A percentile compares a stretch with the other conserved stretches of the same genome.
phyloP scores from a whole-genome alignment of 768 basidiomycete species.

The Sarcodon aspratus region DNA sequence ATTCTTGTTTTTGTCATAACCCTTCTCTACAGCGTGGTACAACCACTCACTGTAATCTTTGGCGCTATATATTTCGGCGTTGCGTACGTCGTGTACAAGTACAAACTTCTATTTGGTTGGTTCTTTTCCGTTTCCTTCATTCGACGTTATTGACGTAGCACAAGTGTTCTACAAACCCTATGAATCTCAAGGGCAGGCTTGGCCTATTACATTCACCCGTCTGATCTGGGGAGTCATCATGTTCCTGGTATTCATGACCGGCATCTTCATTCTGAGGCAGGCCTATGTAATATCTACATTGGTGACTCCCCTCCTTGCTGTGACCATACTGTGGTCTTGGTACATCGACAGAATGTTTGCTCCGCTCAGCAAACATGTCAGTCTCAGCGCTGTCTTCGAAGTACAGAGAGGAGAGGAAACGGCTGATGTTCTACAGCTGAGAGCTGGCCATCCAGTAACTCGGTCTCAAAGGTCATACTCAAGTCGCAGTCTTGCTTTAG shows the following conservation, averaged over 20 bases:
- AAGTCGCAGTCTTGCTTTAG: neutral
- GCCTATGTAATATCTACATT: constrained; percentile 47
- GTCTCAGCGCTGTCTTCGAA: constrained; percentile 77
- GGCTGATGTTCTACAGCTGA: constrained; percentile 61
- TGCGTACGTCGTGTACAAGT: constrained; percentile 95
- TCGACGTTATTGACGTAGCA: neutral
- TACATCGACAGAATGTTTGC: constrained; percentile 55
- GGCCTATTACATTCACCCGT: constrained; percentile 91
- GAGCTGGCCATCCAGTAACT: constrained; percentile 78
- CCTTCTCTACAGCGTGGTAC: constrained; percentile 89
- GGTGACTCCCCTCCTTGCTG: constrained; percentile 65
- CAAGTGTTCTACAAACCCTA: constrained; percentile 98
- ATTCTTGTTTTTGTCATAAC: constrained; percentile 95
- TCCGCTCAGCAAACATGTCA: constrained; percentile 73
- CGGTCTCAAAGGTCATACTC: constrained; percentile 71
- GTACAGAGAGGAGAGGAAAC: constrained; percentile 85
- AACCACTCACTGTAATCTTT: constrained; percentile 90
- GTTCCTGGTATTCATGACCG: constrained; percentile 95
- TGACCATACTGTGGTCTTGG: constrained; percentile 75
- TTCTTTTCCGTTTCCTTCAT: neutral
- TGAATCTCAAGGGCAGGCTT: constrained; percentile 94
- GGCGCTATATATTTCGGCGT: constrained; percentile 95
- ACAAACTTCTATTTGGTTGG: constrained; percentile 90
- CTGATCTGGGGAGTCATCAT: constrained; percentile 89
- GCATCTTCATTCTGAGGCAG: constrained; percentile 72